Percentiles rank a stretch among this genome's conserved stretches.
These are phyloP conservation scores for Diaporthe nobilis DNA, from an alignment of 2,329 filamentous ascomycete species.

Conservation along the genomic window DNA sequence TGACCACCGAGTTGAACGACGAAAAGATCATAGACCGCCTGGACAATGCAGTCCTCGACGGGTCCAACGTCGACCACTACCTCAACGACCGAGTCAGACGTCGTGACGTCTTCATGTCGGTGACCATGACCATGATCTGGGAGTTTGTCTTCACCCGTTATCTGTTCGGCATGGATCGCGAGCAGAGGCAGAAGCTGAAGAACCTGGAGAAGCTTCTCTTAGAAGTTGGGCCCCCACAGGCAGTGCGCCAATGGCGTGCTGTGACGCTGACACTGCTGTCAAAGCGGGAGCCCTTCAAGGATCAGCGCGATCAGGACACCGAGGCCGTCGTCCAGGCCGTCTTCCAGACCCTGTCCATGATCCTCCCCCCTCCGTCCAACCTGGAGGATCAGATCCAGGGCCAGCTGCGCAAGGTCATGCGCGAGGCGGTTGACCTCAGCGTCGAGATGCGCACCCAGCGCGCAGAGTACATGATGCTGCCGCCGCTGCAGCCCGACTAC, in stretches of 20 bases:
- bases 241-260: conserved; percentile 98
- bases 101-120: conserved; percentile 97
- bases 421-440: conserved; percentile 88
- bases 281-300: conserved; percentile 82
- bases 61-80: conserved; percentile 90
- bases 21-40: conserved; percentile 95
- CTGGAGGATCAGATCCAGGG: conserved; percentile 85
- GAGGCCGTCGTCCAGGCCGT: conserved; percentile 96
- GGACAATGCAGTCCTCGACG: conserved; percentile 94
- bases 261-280: conserved; percentile 92
- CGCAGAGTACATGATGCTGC: conserved; percentile 98
- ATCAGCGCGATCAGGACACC: conserved; percentile 89
- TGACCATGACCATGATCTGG: conserved; percentile 99
- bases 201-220: conserved; percentile 90
- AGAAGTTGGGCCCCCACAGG: conserved; percentile 87
- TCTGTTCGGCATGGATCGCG: conserved; percentile 97
- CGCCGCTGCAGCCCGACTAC: conserved; percentile 93
- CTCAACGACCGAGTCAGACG: conserved; percentile 89
- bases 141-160: conserved; percentile 98
- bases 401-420: conserved; percentile 89
- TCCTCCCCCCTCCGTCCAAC: conserved; percentile 88
- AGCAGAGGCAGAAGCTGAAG: conserved; percentile 98
- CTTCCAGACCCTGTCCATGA: conserved; percentile 83
- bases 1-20: conserved; percentile 87
- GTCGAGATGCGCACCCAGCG: conserved; percentile 98